A percentile compares a stretch with the other conserved stretches of the same genome.
phyloP scores from a whole-genome alignment of 2,329 filamentous ascomycete genomes.

The Xylaria sp. region DNA sequence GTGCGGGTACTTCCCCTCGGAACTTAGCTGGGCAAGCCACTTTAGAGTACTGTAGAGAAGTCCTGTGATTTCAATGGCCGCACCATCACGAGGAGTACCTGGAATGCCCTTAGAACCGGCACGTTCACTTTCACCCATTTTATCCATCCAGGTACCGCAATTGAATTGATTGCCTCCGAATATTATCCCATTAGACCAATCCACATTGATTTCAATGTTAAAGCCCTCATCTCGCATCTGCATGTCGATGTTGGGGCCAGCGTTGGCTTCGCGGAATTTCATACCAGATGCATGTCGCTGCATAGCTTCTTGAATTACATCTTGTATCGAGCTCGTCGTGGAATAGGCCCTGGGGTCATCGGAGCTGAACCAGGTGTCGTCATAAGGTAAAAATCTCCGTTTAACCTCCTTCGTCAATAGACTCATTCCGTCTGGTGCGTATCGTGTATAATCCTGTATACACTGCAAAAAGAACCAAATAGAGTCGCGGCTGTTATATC shows the following conservation, averaged over 20 bases:
- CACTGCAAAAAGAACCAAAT: constrained; percentile 98
- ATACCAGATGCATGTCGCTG: constrained; percentile 92
- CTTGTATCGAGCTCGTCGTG: constrained; percentile 81
- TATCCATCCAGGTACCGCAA: constrained; percentile 99
- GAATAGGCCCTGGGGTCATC: constrained; percentile 89
- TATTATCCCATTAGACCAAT: constrained; percentile 91
- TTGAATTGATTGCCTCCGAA: constrained; percentile 95
- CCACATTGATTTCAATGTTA: constrained; percentile 88
- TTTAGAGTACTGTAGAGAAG: constrained; percentile 88
- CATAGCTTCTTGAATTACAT: constrained; percentile 91
- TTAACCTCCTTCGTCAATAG: constrained; percentile 82
- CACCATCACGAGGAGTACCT: constrained; percentile 95
- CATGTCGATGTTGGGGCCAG: constrained; percentile 84
- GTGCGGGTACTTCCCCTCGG: constrained; percentile 77
- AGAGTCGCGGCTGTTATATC: constrained; percentile 96
- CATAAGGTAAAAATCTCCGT: constrained; percentile 90
- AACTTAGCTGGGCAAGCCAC: constrained; percentile 78
- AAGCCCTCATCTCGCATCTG: constrained; percentile 96
- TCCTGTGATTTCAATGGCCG: constrained; percentile 94
- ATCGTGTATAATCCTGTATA: constrained; percentile 89
- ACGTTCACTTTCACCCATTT: constrained; percentile 97
- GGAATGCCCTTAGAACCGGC: constrained; percentile 93
- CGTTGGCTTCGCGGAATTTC: constrained; percentile 94
- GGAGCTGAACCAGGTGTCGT: constrained; percentile 91
- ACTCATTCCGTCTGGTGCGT: constrained; percentile 79